phyloP scores from a whole-genome alignment of 768 basidiomycete genomes.

The Hemileccinum rubropunctum region DNA sequence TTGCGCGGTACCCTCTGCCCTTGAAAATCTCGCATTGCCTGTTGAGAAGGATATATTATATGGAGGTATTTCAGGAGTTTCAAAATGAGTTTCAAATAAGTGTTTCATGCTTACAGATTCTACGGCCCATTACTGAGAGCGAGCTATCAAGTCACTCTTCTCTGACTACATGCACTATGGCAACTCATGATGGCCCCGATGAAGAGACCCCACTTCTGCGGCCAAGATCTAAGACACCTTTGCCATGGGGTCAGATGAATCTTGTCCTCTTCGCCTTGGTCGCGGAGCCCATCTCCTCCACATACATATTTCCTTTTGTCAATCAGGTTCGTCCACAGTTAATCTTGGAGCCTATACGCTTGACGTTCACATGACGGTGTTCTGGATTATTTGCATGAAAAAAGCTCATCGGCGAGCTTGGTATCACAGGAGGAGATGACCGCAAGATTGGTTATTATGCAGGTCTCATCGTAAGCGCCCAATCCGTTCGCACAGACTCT shows the following conservation, averaged over 20 bases:
- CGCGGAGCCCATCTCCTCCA: slow-evolving; percentile 52
- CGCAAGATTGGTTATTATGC: slow-evolving; percentile 68
- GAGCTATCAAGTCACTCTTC: neutral
- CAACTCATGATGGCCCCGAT: slow-evolving; percentile 40
- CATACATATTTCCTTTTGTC: slow-evolving; percentile 63
- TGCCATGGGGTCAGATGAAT: slow-evolving; percentile 51
- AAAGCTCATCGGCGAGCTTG: slow-evolving; percentile 59
- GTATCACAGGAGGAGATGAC: slow-evolving; percentile 62
- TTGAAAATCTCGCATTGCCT: slow-evolving; percentile 2
- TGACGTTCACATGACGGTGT: neutral
- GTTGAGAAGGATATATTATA: no score
- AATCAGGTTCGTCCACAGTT: slow-evolving; percentile 42
- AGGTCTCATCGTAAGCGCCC: slow-evolving; percentile 48
- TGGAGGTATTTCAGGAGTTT: slow-evolving; percentile 12
- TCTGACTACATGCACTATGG: slow-evolving; percentile 4
- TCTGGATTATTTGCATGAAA: neutral
- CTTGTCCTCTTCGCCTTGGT: slow-evolving; percentile 47
- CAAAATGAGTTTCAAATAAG: slow-evolving; percentile 1
- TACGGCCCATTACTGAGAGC: slow-evolving; percentile 14
- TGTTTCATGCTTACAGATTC: slow-evolving; percentile 16
- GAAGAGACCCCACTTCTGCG: slow-evolving; percentile 43
- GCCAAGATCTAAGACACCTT: slow-evolving; percentile 38
- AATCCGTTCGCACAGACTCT: neutral
- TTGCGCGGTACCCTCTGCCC: no score
- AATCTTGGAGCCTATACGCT: neutral